Evolutionary conservation across 1,284 basidiomycete genomes (phyloP).

Genomic region (Ustilago trichophora): DNA sequence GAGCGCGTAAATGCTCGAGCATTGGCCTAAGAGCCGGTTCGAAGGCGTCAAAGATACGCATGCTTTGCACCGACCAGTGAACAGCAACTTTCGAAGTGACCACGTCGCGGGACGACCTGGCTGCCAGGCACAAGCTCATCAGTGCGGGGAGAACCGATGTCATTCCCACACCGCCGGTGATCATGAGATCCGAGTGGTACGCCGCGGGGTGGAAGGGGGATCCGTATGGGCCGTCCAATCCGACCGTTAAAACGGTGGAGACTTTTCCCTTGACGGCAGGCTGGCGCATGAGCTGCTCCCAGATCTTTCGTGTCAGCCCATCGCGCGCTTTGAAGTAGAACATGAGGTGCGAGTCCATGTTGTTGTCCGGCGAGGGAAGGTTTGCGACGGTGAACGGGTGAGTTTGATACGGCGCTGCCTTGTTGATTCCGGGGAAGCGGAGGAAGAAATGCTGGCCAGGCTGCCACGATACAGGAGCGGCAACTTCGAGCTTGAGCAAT

Average conservation of each 20-base stretch:
- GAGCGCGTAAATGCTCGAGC: conserved; percentile 12
- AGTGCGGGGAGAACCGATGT: conserved; percentile 40
- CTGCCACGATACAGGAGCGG: conserved; percentile 48
- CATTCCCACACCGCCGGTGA: conserved; percentile 53
- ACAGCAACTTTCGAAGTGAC: conserved; percentile 14
- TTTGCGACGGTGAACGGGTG: conserved; percentile 62
- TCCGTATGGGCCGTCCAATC: conserved; percentile 58
- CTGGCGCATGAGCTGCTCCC: conserved; percentile 6
- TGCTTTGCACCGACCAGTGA: conserved; percentile 24
- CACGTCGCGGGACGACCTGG: background rate
- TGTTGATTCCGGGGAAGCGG: conserved; percentile 51
- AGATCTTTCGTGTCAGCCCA: conserved; percentile 40
- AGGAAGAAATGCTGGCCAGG: conserved; percentile 60
- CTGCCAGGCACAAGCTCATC: conserved; percentile 29
- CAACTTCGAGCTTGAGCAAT: conserved; percentile 36
- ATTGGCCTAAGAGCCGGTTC: conserved; percentile 11
- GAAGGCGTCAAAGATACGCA: conserved; percentile 21
- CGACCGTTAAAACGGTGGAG: conserved; percentile 7
- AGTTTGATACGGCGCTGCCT: conserved; percentile 29
- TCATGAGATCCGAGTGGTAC: conserved; percentile 36
- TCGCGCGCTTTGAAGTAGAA: conserved; percentile 46
- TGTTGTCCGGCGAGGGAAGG: conserved; percentile 29
- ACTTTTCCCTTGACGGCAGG: conserved; percentile 19
- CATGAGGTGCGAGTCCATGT: conserved; percentile 30
- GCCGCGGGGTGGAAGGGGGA: conserved; percentile 19